Base-by-base conservation (phyloP, 495 filamentous ascomycete genomes). In the Aspergillus leporis region DNA sequence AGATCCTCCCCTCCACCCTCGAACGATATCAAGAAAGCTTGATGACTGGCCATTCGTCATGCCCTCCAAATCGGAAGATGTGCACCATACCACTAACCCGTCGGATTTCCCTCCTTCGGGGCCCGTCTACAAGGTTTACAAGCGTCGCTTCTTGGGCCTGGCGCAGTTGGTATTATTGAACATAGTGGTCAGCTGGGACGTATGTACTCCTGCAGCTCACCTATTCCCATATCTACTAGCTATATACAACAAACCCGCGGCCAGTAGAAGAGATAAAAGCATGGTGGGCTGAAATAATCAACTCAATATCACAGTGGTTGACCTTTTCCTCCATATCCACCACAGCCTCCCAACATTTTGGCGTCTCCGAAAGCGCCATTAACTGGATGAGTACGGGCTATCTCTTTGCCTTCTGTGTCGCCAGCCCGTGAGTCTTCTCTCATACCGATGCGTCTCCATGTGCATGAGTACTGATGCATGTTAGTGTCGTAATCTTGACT, bases 301-400 rank as follows among this genome's bases (percentile, higher is more conserved):
- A 5, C 32, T 9, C 13, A 14, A 41, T 16, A 13, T 16, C 36
- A 22, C 54, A 93, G 90, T 98, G 93, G 93, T 83, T 98, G 60
- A 94, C 93, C 31, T 98, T 91, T 75, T 87, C 93, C 8, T 86
- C 94, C 32, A 87, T 96, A 38, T 91, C 91, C 13, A 85, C 85
- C 46, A 87, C 87, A 18, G 82, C 91, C 0, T 85, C 93, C 3
- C 66, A 79, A 38, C 95, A 91, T 77, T 98, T 94, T 69, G 61
- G 74, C 34, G 89, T 90, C 6, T 81, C 81, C 21, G 85, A 92
- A 64, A 88, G 85, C 25, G 84, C 85, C 14, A 87, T 98, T 73
- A 97, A 97, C 71, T 98, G 94, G 94, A 78, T 96, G 58, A 90
- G 87, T 71, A 98, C 91, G 0, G 85, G 78, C 21, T 95, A 93